A percentile compares a stretch with the other conserved stretches of the same genome.
Conservation (phyloP, 148 eudicot species). For the Vaccinium vitisidaea region DNA sequence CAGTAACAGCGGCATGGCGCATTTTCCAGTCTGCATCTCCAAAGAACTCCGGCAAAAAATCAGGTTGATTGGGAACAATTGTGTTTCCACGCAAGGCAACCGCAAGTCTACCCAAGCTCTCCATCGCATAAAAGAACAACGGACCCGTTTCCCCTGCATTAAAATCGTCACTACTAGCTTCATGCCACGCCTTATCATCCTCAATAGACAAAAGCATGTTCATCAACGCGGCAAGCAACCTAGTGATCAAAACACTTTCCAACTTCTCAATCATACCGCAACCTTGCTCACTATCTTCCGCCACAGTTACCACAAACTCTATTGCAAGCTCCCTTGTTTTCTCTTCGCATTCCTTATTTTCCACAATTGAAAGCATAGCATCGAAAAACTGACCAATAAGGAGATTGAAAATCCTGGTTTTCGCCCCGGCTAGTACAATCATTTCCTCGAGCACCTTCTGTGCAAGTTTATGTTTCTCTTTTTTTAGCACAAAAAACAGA, state of each 20-base stretch:
- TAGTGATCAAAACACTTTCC: neutral
- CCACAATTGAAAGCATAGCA: neutral
- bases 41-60: conserved; percentile 36
- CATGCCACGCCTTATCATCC: conserved; percentile 44
- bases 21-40: conserved; percentile 45
- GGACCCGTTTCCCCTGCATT: conserved; percentile 44
- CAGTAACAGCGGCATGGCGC: conserved; percentile 43
- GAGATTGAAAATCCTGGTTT: neutral
- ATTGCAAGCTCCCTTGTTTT: neutral
- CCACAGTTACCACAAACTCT: neutral
- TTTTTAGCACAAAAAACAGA: neutral
- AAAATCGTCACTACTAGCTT: conserved; percentile 37
- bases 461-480: neutral
- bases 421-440: neutral
- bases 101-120: conserved; percentile 47
- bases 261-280: neutral
- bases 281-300: neutral
- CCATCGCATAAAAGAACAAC: conserved; percentile 31
- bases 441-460: neutral
- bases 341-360: neutral
- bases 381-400: neutral
- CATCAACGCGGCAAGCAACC: conserved; percentile 29
- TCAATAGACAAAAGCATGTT: conserved; percentile 44
- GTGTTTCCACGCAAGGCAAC: conserved; percentile 44
- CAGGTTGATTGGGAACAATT: conserved; percentile 38